A percentile compares a stretch with the other conserved stretches of the same genome.
Conservation (phyloP, 805 yeast species). For the Starmerella etchellsii region DNA sequence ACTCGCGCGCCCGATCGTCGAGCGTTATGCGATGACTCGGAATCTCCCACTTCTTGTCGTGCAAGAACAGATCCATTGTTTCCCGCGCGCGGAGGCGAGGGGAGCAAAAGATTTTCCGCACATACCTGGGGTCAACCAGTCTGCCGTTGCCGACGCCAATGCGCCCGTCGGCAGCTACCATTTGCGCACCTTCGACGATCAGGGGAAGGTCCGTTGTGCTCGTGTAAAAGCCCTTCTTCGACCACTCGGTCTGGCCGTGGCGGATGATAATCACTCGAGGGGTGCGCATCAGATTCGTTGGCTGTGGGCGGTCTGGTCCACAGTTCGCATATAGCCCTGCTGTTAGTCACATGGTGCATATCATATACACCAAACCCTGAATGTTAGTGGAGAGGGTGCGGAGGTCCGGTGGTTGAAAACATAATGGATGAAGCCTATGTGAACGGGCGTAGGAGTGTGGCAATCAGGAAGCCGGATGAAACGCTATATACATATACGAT, state of each 20-base stretch:
- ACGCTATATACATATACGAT: no score
- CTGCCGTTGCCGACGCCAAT: slow-evolving; percentile 48
- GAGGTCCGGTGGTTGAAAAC: no score
- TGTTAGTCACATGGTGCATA: no score
- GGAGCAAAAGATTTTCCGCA: slow-evolving; percentile 59
- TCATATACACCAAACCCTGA: no score
- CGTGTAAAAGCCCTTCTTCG: slow-evolving; percentile 84
- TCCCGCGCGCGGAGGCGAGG: slow-evolving; percentile 72
- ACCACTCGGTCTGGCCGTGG: slow-evolving; percentile 82
- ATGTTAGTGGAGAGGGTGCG: no score
- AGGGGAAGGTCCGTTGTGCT: slow-evolving; percentile 71
- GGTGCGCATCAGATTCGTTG: no score
- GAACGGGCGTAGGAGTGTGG: no score
- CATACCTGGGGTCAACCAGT: slow-evolving; percentile 48
- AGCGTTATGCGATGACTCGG: slow-evolving; percentile 18
- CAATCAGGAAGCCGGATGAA: no score
- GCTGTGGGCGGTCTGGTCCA: no score
- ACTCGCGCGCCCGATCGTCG: slow-evolving; percentile 64
- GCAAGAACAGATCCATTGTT: slow-evolving; percentile 55
- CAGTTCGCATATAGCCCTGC: no score
- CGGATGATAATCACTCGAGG: slow-evolving; percentile 31
- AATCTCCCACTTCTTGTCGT: slow-evolving; percentile 30
- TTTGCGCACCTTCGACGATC: slow-evolving; percentile 64
- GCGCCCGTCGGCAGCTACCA: slow-evolving; percentile 62
- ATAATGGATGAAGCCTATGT: no score